These are phyloP conservation scores for Pleurozium schreberi DNA, from an alignment of 225 moss, liverwort and hornwort species.

Conservation along the genomic window DNA sequence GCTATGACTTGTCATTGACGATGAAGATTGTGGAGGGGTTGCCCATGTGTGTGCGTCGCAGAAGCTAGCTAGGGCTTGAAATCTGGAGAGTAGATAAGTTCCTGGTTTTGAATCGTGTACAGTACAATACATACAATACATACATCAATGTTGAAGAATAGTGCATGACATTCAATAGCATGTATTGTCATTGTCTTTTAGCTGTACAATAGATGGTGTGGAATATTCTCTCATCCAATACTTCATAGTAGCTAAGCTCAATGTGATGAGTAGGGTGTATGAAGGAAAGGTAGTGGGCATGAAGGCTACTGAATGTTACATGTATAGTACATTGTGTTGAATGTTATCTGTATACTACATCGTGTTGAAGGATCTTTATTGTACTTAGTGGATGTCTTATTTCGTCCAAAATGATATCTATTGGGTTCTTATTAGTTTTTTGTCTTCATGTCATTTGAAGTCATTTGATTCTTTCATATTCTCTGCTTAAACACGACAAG, in stretches of 20 bases:
- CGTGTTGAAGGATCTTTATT: too few species aligned
- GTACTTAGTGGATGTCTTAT: background rate
- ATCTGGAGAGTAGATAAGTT: background rate
- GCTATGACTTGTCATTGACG: background rate
- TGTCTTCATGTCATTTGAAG: background rate
- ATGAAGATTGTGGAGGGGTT: conserved; percentile 21
- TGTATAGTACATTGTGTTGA: too few species aligned
- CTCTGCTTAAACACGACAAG: accelerated
- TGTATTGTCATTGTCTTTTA: background rate
- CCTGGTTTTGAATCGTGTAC: background rate
- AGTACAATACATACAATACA: too few species aligned
- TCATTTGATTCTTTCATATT: background rate
- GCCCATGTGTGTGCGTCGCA: background rate
- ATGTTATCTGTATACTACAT: background rate
- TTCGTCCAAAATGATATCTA: background rate
- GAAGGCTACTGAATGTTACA: background rate
- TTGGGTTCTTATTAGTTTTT: too few species aligned
- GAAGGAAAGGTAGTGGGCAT: background rate
- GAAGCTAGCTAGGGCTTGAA: background rate
- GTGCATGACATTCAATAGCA: background rate
- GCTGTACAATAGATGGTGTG: background rate
- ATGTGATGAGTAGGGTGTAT: background rate
- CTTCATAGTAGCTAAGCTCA: background rate
- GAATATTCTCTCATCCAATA: background rate
- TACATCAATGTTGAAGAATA: background rate